Evolutionary conservation across 179 eudicot genomes (phyloP).

Genomic region (Drosera spatulata): DNA sequence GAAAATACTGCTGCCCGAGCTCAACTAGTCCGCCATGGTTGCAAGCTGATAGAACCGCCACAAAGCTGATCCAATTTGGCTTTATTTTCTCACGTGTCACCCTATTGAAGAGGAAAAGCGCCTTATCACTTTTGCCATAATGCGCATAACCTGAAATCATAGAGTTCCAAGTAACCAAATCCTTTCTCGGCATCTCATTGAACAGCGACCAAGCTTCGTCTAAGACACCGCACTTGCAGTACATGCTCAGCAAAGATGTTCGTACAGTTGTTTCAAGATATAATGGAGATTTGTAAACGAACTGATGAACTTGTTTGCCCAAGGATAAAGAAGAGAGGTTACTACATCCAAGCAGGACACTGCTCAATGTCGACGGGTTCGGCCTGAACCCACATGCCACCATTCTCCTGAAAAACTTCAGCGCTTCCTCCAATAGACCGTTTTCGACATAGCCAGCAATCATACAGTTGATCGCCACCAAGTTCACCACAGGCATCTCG

Average conservation of each 20-base stretch:
- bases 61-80: constrained; percentile 75
- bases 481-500: constrained; percentile 43
- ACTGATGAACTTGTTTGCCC: constrained; percentile 73
- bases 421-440: constrained; percentile 37
- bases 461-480: constrained; percentile 82
- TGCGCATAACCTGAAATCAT: constrained; percentile 85
- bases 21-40: constrained; percentile 71
- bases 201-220: constrained; percentile 55
- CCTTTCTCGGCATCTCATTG: constrained; percentile 42
- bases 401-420: constrained; percentile 60
- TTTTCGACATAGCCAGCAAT: constrained; percentile 78
- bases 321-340: constrained; percentile 54
- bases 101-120: constrained; percentile 48
- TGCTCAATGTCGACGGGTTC: constrained; percentile 54
- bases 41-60: constrained; percentile 71
- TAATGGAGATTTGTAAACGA: constrained; percentile 39
- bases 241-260: constrained; percentile 82
- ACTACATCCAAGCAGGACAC: constrained; percentile 69
- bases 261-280: constrained; percentile 45
- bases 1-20: constrained; percentile 53
- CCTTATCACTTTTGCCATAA: constrained; percentile 47
- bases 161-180: constrained; percentile 72
- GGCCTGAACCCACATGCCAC: constrained; percentile 29
- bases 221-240: constrained; percentile 70
- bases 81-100: constrained; percentile 35